Evolutionary conservation across 2,329 filamentous ascomycete genomes (phyloP).

Genomic region (Rutstroemia sydowiana): DNA sequence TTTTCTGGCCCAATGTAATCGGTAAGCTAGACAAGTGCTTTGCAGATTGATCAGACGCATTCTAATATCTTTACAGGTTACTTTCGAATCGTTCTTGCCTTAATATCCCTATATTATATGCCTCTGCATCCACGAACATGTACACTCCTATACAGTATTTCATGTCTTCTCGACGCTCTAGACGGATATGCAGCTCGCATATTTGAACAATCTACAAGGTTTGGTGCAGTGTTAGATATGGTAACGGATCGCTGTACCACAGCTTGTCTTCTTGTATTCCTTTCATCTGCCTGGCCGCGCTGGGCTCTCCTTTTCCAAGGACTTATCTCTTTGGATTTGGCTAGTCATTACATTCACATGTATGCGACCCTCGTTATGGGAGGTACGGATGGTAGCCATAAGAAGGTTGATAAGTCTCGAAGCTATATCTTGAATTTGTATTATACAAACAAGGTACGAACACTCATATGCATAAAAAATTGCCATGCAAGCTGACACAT

Average conservation of each 20-base stretch:
- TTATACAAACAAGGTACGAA: constrained; percentile 87
- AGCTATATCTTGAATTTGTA: constrained; percentile 91
- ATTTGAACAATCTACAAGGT: constrained; percentile 87
- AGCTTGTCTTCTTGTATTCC: constrained; percentile 86
- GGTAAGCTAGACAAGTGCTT: constrained; percentile 55
- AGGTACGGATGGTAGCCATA: constrained; percentile 73
- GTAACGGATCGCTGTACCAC: constrained; percentile 98
- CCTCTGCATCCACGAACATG: constrained; percentile 95
- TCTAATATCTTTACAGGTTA: constrained; percentile 51
- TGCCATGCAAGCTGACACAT: constrained; percentile 1
- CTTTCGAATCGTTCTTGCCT: constrained; percentile 67
- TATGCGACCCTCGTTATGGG: constrained; percentile 89
- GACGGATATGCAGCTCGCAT: constrained; percentile 87
- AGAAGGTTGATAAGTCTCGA: constrained; percentile 81
- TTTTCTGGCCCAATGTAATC: constrained; percentile 77
- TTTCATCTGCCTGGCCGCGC: constrained; percentile 87
- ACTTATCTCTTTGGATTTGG: constrained; percentile 84
- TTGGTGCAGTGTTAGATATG: constrained; percentile 97
- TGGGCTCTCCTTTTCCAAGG: constrained; percentile 94
- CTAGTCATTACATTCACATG: constrained; percentile 99
- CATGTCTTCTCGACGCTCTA: constrained; percentile 88
- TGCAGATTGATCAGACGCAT: background rate
- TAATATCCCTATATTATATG: constrained; percentile 98
- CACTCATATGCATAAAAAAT: background rate
- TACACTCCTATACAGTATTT: constrained; percentile 83